Conservation (phyloP, 108 stramenopile species). For the Cyclotella baltica region DNA sequence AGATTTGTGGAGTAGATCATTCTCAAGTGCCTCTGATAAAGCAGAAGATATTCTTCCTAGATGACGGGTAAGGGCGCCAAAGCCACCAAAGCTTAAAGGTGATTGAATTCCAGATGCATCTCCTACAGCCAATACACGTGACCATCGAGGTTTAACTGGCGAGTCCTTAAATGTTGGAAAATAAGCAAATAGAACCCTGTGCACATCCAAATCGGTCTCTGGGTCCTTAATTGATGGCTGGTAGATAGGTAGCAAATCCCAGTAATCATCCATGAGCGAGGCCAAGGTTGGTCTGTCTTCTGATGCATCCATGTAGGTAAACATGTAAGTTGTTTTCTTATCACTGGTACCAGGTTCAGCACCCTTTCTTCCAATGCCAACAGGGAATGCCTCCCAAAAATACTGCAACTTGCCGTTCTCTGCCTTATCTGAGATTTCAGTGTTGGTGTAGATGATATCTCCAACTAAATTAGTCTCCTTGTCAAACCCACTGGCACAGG, state of each 20-base stretch:
- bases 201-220: constrained; percentile 82
- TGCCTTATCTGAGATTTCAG: constrained; percentile 70
- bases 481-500: constrained; percentile 87
- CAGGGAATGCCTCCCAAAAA: constrained; percentile 98
- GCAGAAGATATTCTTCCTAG: constrained; percentile 82
- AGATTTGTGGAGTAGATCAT: constrained; percentile 81
- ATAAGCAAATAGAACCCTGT: constrained; percentile 89
- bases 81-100: constrained; percentile 96
- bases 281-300: constrained; percentile 74
- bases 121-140: constrained; percentile 85
- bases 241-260: constrained; percentile 88
- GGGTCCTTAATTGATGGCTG: constrained; percentile 79
- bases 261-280: constrained; percentile 92
- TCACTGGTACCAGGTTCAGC: constrained; percentile 70
- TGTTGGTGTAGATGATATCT: constrained; percentile 94
- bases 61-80: constrained; percentile 93
- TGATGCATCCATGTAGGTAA: constrained; percentile 93
- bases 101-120: constrained; percentile 94
- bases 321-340: constrained; percentile 88
- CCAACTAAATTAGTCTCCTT: constrained; percentile 77
- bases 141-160: constrained; percentile 84
- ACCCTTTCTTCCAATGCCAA: constrained; percentile 83
- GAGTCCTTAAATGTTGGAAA: constrained; percentile 96
- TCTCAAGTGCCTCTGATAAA: constrained; percentile 83
- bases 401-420: constrained; percentile 81